Conservation (phyloP, 2,329 filamentous ascomycete genomes). For the Colletotrichum sp. region DNA sequence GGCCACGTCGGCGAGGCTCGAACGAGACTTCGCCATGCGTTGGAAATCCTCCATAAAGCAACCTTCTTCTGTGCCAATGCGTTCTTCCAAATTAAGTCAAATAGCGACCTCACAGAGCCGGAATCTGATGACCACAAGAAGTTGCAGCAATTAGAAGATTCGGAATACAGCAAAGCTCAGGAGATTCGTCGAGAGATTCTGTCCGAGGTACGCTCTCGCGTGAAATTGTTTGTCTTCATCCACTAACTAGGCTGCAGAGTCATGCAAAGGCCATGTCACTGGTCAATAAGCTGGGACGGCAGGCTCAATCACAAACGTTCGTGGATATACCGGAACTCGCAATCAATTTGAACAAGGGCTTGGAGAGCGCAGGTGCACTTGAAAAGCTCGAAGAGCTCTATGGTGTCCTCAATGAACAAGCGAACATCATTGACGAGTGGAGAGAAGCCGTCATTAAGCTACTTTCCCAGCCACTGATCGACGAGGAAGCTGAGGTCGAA, state of each 20-base stretch:
- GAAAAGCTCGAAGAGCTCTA: constrained; percentile 71
- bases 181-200: constrained; percentile 78
- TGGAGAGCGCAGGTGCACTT: constrained; percentile 73
- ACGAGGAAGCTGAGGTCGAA: constrained; percentile 77
- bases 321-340: constrained; percentile 63
- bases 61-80: constrained; percentile 86
- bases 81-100: constrained; percentile 81
- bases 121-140: constrained; percentile 70
- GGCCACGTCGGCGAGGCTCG: constrained; percentile 61
- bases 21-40: constrained; percentile 70
- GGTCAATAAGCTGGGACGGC: constrained; percentile 67
- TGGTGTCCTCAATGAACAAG: constrained; percentile 73
- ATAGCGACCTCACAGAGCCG: constrained; percentile 65
- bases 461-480: constrained; percentile 77
- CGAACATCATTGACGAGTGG: constrained; percentile 74
- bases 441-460: constrained; percentile 74
- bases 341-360: constrained; percentile 63
- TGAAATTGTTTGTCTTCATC: neutral
- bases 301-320: constrained; percentile 58
- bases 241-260: constrained; percentile 25
- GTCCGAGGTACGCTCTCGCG: constrained; percentile 46
- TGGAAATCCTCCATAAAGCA: constrained; percentile 83
- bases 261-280: constrained; percentile 61
- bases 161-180: constrained; percentile 81
- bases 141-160: constrained; percentile 73